Base-by-base conservation (phyloP, 768 basidiomycete genomes). In the Gloeopeniophorella convolvens region DNA sequence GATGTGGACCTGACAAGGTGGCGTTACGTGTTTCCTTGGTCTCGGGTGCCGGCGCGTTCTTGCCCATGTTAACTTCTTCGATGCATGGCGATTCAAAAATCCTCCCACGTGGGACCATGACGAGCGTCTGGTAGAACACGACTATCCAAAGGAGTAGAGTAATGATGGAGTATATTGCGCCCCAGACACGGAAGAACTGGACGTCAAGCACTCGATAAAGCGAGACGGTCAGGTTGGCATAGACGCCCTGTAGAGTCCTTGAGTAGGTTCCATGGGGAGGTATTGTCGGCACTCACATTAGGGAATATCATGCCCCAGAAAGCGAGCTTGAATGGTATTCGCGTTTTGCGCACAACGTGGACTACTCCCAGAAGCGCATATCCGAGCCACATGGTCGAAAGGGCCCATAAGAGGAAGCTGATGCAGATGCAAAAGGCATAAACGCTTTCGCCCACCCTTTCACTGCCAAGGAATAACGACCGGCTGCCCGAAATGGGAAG, bases 261-360 rank as follows among this genome's bases (percentile, higher is more conserved):
- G n/a, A 42, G 8, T 33, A 42, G 11, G 24, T 16, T 20, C 37
- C 4, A 15, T 18, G 16, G 34, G 10, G 21, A 34, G 32, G 41
- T 18, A 43, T 27, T 5, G 42, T 26, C 43, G 31, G 37, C 28
- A 64, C 77, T 32, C 55, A 79, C 85, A 55, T 83, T 85, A 4
- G 85, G 84, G 60, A 86, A 86, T 54, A 85, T 78, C 33, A 82
- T 63, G 7, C 79, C 80, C 85, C 85, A 86, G 58, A 77, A 81
- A 1, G 76, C 67, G 15, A 83, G 61, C 48, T 69, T 70, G 63
- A 85, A 87, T 6, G 72, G 67, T 18, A 83, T 64, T 1, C 59
- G 65, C 0, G 62, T 61, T 36, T 66, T 68, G 13, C 73, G 67
- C 1, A 76, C 52, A 2, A 72, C 67, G 23, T 77, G 62, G 33